Evolutionary conservation across 768 basidiomycete genomes (phyloP).

Genomic region (Dacryopinax spathularia): DNA sequence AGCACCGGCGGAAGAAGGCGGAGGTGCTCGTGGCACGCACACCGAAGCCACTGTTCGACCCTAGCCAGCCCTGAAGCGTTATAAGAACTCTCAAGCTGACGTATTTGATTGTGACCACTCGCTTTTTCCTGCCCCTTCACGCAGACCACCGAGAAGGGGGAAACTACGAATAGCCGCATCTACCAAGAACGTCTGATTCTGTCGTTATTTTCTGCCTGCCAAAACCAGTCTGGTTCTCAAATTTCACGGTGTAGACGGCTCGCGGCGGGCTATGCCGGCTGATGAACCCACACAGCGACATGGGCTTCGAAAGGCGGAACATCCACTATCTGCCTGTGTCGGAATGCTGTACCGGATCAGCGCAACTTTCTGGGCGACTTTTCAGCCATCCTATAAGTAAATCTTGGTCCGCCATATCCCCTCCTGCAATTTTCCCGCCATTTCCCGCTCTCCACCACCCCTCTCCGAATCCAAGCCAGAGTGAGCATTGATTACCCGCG

Average conservation of each 20-base stretch:
- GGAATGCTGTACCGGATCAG: not conserved
- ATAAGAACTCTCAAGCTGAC: not conserved
- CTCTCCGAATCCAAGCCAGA: no score
- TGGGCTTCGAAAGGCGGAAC: not conserved
- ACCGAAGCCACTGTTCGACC: not conserved
- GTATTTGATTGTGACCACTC: not conserved
- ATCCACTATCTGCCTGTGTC: not conserved
- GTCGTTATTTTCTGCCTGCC: no score
- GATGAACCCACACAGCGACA: not conserved
- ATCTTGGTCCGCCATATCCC: no score
- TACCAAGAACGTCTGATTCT: no score
- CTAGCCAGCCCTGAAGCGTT: not conserved
- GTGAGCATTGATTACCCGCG: no score
- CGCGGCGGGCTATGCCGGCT: not conserved
- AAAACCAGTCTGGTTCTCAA: no score
- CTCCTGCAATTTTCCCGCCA: no score
- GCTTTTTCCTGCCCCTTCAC: not conserved
- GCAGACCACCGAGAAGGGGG: not conserved
- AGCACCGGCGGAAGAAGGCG: slow-evolving; percentile 4
- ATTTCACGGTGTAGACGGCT: not conserved
- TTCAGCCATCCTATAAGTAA: not conserved
- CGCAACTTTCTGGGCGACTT: not conserved
- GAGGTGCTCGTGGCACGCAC: not conserved
- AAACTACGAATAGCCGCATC: not conserved
- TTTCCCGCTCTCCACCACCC: no score